Evolutionary conservation across 2,329 filamentous ascomycete species (phyloP), one percentile per base, ranked within the genome.

Genomic region (Cordyceps cateniannulata): DNA sequence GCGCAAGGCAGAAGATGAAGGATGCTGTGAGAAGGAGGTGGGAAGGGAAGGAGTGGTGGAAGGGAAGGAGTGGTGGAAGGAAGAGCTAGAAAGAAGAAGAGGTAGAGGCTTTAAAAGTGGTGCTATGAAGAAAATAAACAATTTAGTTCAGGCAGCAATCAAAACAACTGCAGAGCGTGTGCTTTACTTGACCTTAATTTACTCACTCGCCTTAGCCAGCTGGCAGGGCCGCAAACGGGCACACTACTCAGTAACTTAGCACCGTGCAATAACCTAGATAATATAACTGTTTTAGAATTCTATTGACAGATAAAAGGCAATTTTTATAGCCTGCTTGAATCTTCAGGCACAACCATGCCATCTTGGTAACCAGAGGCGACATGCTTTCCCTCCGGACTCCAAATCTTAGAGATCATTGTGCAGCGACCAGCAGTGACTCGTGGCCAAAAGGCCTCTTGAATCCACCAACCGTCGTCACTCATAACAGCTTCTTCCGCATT

Each of bases 331-430:
- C 38, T 59, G 24, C 56, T 50, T 12, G 35, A 35, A 22, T 59
- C 56, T n/a, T 59, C 56, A 4, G 58, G 58, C 42, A 60, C 58
- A 1, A 60, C 58, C 58, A 82, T 74, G 3, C 81, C 81, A 63
- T 84, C 81, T 64, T 84, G 81, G 62, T 81, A 83, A 50, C 78
- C 79, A 1, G 78, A 82, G 5, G 81, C 81, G 1, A 84, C 76
- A 64, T 84, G 81, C 24, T 77, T 72, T 3, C 81, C 81, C 3
- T 69, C 65, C 0, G 81, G 81, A 62, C 80, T 84, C 81, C 81
- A 84, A 35, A 82, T 77, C 70, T 79, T 79, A 59, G 73, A 77
- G 67, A 79, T 72, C 62, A 84, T 69, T 52, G 80, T 73, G 2
- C 74, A 77, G 47, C 81, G 71, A 0, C 79, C 79, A 2, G 77